Base-by-base conservation (phyloP, 148 eudicot species). In the Arbutus unedo region DNA sequence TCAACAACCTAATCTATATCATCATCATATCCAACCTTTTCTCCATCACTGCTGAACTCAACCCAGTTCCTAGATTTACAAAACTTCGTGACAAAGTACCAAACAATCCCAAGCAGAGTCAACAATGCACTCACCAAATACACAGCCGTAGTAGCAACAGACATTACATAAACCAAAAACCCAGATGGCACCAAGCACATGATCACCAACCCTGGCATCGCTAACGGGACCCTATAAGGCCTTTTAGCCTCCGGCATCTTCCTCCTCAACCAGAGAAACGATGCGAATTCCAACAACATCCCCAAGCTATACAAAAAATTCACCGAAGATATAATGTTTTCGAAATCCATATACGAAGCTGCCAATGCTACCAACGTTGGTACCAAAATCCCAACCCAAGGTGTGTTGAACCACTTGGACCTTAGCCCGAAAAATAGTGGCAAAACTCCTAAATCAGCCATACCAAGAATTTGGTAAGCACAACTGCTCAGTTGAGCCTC, bases 131-230 rank as follows among this genome's bases (percentile, higher is more conserved):
- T 89, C 43, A 89, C 81, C 8, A 84, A 6, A 48, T 51, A 86
- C 43, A 89, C 89, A 62, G 84, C 81, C 76, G 38, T 18, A n/a
- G 85, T 77, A 48, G 89, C 91, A 76, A 87, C 64, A n/a, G 70
- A 43, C 90, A 91, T 89, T 0, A 89, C 80, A 73, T 85, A 88
- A 23, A 89, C 85, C 78, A 89, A 60, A 84, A 91, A 89, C 71
- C 78, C 88, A 38, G 89, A 88, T 45, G 91, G 93, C n/a, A 89
- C 76, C 82, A 85, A 23, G 76, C 91, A 91, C 91, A 89, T 89
- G 16, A 89, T 43, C 74, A 88, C 77, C 84, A 91, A 79, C 7
- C 88, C 89, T 19, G 57, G 10, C 79, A 88, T 74, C 23, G 78
- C 82, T 73, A 91, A 81, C 2, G 91, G 91, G 16, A 91, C 90